These are phyloP conservation scores for Aspergillus conjunctus DNA, from an alignment of 495 filamentous ascomycete genomes.

Conservation along the genomic window DNA sequence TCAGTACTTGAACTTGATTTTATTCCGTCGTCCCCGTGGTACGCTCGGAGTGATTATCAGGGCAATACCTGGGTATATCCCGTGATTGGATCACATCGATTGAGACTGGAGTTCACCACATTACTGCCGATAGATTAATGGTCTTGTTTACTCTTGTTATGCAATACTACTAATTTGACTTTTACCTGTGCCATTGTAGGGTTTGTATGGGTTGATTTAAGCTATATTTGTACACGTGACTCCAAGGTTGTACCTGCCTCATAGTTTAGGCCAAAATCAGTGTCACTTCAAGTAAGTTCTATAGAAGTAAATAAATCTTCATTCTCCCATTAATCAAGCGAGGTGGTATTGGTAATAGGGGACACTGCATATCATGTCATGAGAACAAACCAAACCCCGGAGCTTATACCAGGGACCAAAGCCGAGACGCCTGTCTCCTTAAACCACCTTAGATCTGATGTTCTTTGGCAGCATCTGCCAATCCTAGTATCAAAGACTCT, in stretches of 20 bases:
- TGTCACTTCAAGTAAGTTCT: neutral
- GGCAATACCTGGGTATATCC: too few relatives aligned
- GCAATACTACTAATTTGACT: too few relatives aligned
- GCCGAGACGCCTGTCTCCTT: neutral
- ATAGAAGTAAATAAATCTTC: neutral
- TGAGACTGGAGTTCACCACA: too few relatives aligned
- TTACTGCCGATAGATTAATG: too few relatives aligned
- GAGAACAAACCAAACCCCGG: neutral
- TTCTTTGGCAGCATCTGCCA: constrained; percentile 23
- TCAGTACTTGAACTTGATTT: too few relatives aligned
- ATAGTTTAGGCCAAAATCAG: neutral
- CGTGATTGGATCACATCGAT: too few relatives aligned
- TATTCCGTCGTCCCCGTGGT: too few relatives aligned
- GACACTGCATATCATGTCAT: neutral
- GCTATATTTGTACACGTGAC: neutral
- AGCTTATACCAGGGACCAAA: neutral
- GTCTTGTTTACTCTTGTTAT: too few relatives aligned
- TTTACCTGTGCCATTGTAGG: neutral
- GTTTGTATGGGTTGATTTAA: neutral
- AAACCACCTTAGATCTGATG: neutral
- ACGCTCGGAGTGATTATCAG: too few relatives aligned
- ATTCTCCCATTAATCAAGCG: neutral
- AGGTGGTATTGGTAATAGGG: neutral
- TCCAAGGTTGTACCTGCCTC: neutral
- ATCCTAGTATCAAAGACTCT: constrained; percentile 29